phyloP scores from a whole-genome alignment of 164 flowering plant genomes.

The Sedum album region DNA sequence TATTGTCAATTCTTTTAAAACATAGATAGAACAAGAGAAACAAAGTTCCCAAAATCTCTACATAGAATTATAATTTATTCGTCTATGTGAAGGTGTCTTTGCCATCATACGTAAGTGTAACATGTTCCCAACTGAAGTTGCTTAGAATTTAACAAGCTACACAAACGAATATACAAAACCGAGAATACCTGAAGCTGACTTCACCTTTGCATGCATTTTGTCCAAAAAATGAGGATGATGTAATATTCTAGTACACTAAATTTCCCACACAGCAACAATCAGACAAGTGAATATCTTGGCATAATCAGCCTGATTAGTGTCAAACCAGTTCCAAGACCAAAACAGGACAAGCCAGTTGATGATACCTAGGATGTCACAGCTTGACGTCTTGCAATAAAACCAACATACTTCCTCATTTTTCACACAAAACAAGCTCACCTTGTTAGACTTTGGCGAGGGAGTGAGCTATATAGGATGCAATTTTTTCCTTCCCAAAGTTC shows the following conservation, averaged over 20 bases:
- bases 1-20: constrained; percentile 33
- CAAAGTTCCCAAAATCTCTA: no score
- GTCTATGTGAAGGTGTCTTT: background rate
- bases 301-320: background rate
- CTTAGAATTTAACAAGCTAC: background rate
- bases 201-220: background rate
- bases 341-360: background rate
- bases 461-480: background rate
- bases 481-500: background rate
- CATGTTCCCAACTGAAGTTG: background rate
- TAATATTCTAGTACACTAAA: background rate
- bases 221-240: background rate
- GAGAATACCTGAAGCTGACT: background rate
- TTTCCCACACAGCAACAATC: background rate
- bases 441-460: background rate
- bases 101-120: background rate
- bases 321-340: background rate
- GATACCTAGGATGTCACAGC: background rate
- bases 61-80: background rate
- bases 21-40: background rate
- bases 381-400: background rate
- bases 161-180: background rate
- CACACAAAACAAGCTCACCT: background rate
- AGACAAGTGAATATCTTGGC: background rate
- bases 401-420: background rate